These are phyloP conservation scores for Penicillium brevicompactum DNA, from an alignment of 2,329 filamentous ascomycete genomes.

Conservation along the genomic window DNA sequence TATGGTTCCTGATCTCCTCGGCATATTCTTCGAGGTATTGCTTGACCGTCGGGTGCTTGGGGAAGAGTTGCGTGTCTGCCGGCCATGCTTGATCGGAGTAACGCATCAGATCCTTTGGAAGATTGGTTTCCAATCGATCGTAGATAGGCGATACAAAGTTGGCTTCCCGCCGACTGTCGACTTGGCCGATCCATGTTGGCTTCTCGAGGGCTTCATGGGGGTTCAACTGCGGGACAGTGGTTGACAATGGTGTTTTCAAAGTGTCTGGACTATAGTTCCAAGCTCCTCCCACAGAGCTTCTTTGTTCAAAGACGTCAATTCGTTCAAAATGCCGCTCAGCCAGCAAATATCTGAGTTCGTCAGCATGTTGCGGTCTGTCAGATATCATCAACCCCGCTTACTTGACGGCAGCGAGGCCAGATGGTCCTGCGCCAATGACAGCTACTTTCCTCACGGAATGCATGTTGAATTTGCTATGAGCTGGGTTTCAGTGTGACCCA, in stretches of 20 bases:
- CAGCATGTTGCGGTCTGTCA: slow-evolving; percentile 11
- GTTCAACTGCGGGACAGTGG: slow-evolving; percentile 68
- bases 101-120: slow-evolving; percentile 77
- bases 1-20: slow-evolving; percentile 64
- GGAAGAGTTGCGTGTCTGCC: slow-evolving; percentile 69
- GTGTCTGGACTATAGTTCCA: slow-evolving; percentile 74
- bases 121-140: slow-evolving; percentile 80
- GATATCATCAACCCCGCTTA: slow-evolving; percentile 24
- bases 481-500: neutral
- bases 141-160: slow-evolving; percentile 84
- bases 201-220: slow-evolving; percentile 63
- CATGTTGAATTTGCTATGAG: slow-evolving; percentile 21
- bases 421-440: slow-evolving; percentile 80
- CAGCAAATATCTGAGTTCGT: slow-evolving; percentile 61
- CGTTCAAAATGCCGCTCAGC: slow-evolving; percentile 70
- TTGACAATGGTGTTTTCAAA: slow-evolving; percentile 44
- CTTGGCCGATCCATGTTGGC: slow-evolving; percentile 54
- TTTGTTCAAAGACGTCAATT: slow-evolving; percentile 82
- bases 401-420: slow-evolving; percentile 77
- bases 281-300: slow-evolving; percentile 73
- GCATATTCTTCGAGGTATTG: slow-evolving; percentile 75
- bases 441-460: slow-evolving; percentile 56
- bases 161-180: slow-evolving; percentile 42
- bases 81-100: slow-evolving; percentile 73
- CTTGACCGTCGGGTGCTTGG: slow-evolving; percentile 69